A percentile compares a stretch with the other conserved stretches of the same genome.
phyloP scores from a whole-genome alignment of 2,329 filamentous ascomycete genomes.

The Neodidymelliopsis sp. region DNA sequence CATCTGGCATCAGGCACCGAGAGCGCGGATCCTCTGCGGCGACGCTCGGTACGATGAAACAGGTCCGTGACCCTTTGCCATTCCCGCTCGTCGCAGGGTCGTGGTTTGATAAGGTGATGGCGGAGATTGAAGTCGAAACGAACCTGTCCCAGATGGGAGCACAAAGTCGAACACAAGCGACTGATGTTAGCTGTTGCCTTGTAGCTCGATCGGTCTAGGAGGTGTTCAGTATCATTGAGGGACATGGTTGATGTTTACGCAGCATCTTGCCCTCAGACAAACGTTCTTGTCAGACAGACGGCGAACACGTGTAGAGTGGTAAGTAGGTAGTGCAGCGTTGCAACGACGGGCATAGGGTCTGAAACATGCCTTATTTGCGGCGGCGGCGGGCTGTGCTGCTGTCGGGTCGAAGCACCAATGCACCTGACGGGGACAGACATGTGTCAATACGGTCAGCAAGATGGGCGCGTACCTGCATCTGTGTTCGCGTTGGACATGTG shows the following conservation, averaged over 20 bases:
- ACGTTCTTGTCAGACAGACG: constrained; percentile 4
- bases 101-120: constrained; percentile 15
- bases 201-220: background rate
- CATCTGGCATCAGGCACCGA: constrained; percentile 21
- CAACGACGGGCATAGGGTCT: constrained; percentile 1
- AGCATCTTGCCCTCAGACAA: too few relatives aligned
- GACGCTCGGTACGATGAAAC: constrained; percentile 34
- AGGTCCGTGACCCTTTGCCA: constrained; percentile 25
- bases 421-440: constrained; percentile 11
- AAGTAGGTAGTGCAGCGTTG: constrained; percentile 1
- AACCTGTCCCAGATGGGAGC: constrained; percentile 3
- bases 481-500: background rate
- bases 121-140: constrained; percentile 3
- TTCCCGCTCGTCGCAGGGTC: constrained; percentile 31
- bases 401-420: constrained; percentile 5
- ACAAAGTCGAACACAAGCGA: background rate
- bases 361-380: constrained; percentile 18
- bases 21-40: constrained; percentile 16
- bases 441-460: constrained; percentile 17
- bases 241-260: background rate
- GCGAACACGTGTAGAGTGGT: constrained; percentile 13
- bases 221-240: background rate
- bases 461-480: constrained; percentile 31
- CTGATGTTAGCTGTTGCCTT: background rate
- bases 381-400: constrained; percentile 11